Percentiles rank a stretch among this genome's conserved stretches.
These are phyloP conservation scores for Bacidia gigantensis DNA, from an alignment of 495 filamentous ascomycete genomes.

Conservation along the genomic window DNA sequence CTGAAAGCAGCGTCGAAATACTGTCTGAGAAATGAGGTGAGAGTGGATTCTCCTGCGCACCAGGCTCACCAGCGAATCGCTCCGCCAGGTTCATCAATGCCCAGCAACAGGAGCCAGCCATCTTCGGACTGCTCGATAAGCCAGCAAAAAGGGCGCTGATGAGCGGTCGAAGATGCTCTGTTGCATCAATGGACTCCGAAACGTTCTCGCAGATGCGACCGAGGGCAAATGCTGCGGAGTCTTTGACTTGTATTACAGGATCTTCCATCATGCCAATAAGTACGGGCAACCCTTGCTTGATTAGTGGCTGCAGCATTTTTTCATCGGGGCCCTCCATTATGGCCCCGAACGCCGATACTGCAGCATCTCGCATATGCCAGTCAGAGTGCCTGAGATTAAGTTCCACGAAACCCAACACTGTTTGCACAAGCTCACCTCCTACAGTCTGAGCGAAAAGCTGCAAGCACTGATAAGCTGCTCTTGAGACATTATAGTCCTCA, in stretches of 20 bases:
- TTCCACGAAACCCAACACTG: conserved; percentile 83
- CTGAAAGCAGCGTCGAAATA: conserved; percentile 66
- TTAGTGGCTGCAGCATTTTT: conserved; percentile 71
- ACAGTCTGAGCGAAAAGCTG: conserved; percentile 92
- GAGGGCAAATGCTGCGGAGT: conserved; percentile 93
- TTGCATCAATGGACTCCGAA: conserved; percentile 74
- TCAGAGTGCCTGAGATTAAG: conserved; percentile 75
- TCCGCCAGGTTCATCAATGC: conserved; percentile 97
- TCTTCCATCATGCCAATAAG: conserved; percentile 96
- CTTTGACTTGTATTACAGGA: conserved; percentile 71
- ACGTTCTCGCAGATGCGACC: conserved; percentile 89
- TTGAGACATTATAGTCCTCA: conserved; percentile 92
- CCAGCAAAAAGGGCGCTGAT: conserved; percentile 83
- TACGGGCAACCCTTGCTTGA: conserved; percentile 85
- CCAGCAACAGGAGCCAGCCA: conserved; percentile 98
- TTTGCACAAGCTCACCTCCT: conserved; percentile 60
- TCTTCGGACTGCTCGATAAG: conserved; percentile 82
- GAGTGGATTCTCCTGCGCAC: conserved; percentile 65
- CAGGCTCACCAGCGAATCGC: conserved; percentile 73
- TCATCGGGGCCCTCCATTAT: conserved; percentile 98
- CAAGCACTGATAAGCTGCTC: conserved; percentile 90
- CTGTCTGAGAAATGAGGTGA: conserved; percentile 89
- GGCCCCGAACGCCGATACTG: conserved; percentile 93
- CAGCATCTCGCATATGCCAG: conserved; percentile 87
- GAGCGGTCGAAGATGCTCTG: conserved; percentile 64